A percentile compares a stretch with the other conserved stretches of the same genome.
Conservation (phyloP, 768 basidiomycete species). For the Hygrocybe punicea region DNA sequence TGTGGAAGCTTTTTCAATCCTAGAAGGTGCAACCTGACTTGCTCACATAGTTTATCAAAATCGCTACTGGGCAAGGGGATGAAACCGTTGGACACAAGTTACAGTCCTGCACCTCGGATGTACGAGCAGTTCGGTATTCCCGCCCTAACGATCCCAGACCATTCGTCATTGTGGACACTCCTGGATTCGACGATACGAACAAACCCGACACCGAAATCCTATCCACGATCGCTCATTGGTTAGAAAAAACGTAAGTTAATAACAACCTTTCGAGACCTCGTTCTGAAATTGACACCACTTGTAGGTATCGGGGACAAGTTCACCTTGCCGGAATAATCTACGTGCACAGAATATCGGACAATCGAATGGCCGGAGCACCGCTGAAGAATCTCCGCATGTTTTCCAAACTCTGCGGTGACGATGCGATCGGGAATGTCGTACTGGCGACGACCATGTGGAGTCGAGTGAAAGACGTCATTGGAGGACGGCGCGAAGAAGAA, state of each 20-base stretch:
- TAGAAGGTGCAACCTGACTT: not conserved
- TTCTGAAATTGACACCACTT: too few species aligned
- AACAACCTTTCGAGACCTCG: too few species aligned
- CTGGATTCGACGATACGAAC: constrained; percentile 23
- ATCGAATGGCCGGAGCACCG: constrained; percentile 42
- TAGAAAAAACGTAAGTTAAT: constrained; percentile 15
- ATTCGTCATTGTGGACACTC: constrained; percentile 20
- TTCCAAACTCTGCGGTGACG: constrained; percentile 45
- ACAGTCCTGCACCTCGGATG: constrained; percentile 7
- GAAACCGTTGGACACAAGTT: constrained; percentile 5
- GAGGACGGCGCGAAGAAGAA: constrained; percentile 6
- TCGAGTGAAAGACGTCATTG: constrained; percentile 23
- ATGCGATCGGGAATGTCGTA: constrained; percentile 44
- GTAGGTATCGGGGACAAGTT: constrained; percentile 12
- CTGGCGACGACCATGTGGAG: constrained; percentile 51
- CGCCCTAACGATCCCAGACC: not conserved
- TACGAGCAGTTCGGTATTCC: constrained; percentile 1
- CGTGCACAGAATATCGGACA: constrained; percentile 33
- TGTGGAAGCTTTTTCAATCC: not conserved
- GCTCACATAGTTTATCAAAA: constrained; percentile 8
- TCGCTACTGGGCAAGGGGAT: constrained; percentile 1
- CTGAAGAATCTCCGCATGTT: constrained; percentile 50
- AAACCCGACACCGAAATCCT: constrained; percentile 14
- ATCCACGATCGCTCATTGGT: constrained; percentile 14
- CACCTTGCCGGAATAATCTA: constrained; percentile 31